These are phyloP conservation scores for Diaporthe eres DNA, from an alignment of 2,329 filamentous ascomycete genomes.

Conservation along the genomic window DNA sequence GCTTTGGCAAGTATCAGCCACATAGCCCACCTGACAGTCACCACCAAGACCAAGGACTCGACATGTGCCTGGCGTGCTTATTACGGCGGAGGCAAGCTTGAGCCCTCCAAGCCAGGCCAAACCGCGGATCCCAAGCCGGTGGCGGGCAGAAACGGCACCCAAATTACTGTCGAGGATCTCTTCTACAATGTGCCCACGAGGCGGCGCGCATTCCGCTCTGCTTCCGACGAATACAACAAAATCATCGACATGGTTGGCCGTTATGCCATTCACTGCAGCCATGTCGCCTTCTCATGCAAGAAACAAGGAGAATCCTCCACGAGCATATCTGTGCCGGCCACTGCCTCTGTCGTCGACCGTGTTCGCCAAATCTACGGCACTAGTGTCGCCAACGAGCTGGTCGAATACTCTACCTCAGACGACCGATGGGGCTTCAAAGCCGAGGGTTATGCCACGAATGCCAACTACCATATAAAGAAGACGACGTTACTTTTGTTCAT, in stretches of 20 bases:
- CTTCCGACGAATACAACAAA: constrained; percentile 96
- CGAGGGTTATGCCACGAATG: constrained; percentile 87
- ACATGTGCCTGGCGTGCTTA: constrained; percentile 91
- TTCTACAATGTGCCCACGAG: constrained; percentile 97
- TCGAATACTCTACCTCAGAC: constrained; percentile 81
- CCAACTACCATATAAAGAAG: constrained; percentile 94
- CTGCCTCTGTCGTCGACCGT: constrained; percentile 81
- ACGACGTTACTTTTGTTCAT: constrained; percentile 93
- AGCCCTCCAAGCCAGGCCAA: constrained; percentile 89
- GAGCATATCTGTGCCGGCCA: constrained; percentile 83
- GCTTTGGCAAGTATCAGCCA: constrained; percentile 98
- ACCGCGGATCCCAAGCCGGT: constrained; percentile 87
- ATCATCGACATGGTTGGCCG: constrained; percentile 95
- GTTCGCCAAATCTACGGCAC: constrained; percentile 93
- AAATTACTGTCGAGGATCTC: constrained; percentile 95
- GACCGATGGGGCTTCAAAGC: constrained; percentile 87
- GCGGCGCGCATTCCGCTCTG: constrained; percentile 88
- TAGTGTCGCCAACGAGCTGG: constrained; percentile 87
- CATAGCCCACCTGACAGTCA: constrained; percentile 95
- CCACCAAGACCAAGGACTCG: constrained; percentile 91
- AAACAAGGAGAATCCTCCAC: constrained; percentile 91
- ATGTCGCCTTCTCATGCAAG: constrained; percentile 97
- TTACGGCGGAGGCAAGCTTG: constrained; percentile 86
- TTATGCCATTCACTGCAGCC: constrained; percentile 91
- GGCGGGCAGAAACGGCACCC: constrained; percentile 90